Evolutionary conservation across 2,329 filamentous ascomycete genomes (phyloP), one percentile per base, ranked within the genome.

Genomic region (Lasiodiplodia hormozganensis): DNA sequence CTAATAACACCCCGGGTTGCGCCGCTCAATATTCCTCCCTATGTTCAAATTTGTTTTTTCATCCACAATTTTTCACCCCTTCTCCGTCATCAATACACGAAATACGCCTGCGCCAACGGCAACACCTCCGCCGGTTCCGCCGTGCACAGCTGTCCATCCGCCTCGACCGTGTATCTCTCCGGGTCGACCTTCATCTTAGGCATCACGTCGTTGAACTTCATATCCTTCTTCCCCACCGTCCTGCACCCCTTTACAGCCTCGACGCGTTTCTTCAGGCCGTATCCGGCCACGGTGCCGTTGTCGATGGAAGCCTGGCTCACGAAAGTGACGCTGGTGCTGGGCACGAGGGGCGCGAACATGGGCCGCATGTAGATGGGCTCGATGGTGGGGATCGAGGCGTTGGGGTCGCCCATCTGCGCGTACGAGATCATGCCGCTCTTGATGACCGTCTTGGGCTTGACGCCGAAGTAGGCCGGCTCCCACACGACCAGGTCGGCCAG

Each of bases 161-260:
- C 94, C 82, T 95, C 90, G 31, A 97, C 94, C 18, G 85, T 84
- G 82, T 97, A 98, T 75, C 87, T 90, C 85, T 98, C 95, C 5
- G 95, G 92, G 79, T 98, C 94, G 70, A 98, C 94, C 74, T 85
- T 89, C 92, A 98, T 97, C 82, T 86, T 88, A 16, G 95, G 95
- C 88, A 89, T 93, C 67, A 81, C 81, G 75, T 93, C 89, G 79
- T 97, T 97, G 80, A 89, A 94, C 76, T 93, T 94, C 94, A 97
- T 97, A 80, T 97, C 92, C 74, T 81, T 85, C 85, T 97, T 97
- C 53, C 90, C 85, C 54, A 97, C 86, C 38, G 79, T 86, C 69
- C 94, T 85, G 79, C 94, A 97, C 68, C 87, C 87, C 76, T 86
- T 89, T 60, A 97, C 93, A 3, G 92, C 84, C 82, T 96, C 92